Percentiles rank a stretch among this genome's conserved stretches.
Evolutionary conservation across 1,139 yeast genomes (phyloP).

Genomic region (Debaryomycetaceae sp.): DNA sequence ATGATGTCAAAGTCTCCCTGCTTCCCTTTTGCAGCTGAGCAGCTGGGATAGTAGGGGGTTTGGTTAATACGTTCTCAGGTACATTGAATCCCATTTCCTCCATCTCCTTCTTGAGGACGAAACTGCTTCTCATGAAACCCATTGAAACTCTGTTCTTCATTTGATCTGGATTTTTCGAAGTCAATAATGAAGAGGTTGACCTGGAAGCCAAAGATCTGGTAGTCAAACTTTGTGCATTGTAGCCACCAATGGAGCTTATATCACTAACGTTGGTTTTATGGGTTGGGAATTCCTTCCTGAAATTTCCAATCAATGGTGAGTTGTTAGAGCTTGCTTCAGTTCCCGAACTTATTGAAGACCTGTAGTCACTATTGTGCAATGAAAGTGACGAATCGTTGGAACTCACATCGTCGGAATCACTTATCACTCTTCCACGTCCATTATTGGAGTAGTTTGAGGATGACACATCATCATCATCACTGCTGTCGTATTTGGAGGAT

Average conservation of each 20-base stretch:
- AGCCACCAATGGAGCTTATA: slow-evolving; percentile 15
- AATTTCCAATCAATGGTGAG: slow-evolving; percentile 11
- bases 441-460: slow-evolving; percentile 18
- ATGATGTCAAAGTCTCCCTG: slow-evolving; percentile 6
- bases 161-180: slow-evolving; percentile 8
- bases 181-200: slow-evolving; percentile 12
- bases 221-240: slow-evolving; percentile 5
- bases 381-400: slow-evolving; percentile 40
- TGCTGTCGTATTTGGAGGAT: slow-evolving; percentile 37
- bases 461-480: slow-evolving; percentile 21
- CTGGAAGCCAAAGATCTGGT: slow-evolving; percentile 11
- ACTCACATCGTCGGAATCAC: slow-evolving; percentile 24
- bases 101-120: slow-evolving; percentile 33
- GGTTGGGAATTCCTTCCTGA: slow-evolving; percentile 1
- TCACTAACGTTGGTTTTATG: slow-evolving; percentile 10
- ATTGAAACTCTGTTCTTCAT: slow-evolving; percentile 26
- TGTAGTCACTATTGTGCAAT: slow-evolving; percentile 38
- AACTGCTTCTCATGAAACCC: slow-evolving; percentile 41
- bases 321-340: slow-evolving; percentile 11
- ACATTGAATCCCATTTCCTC: slow-evolving; percentile 26
- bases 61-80: slow-evolving; percentile 29
- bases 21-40: slow-evolving; percentile 9
- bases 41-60: slow-evolving; percentile 29
- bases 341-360: slow-evolving; percentile 22
- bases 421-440: slow-evolving; percentile 1